These are phyloP conservation scores for Kwoniella mangroviensis DNA, from an alignment of 768 basidiomycete genomes.

Conservation along the genomic window DNA sequence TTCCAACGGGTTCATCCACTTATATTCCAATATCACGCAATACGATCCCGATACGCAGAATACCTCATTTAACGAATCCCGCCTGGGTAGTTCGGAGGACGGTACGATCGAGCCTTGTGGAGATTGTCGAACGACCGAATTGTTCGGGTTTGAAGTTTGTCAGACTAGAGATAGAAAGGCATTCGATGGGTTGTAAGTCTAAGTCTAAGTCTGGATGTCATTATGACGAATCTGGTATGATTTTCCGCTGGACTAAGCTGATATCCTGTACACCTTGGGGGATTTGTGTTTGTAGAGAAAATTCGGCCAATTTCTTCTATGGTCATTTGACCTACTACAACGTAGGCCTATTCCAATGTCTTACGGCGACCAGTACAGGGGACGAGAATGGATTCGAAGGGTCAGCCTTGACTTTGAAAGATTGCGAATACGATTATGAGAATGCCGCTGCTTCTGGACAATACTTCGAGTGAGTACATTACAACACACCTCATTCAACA, in stretches of 20 bases:
- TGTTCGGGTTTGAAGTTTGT: conserved; percentile 36
- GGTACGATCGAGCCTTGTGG: conserved; percentile 30
- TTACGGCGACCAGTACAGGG: conserved; percentile 12
- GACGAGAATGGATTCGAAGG: conserved; percentile 1
- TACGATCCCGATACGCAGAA: conserved; percentile 18
- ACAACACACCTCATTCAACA: background rate
- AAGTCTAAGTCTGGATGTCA: background rate
- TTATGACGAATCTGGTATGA: background rate
- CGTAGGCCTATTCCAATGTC: conserved; percentile 20
- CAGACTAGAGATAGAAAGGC: conserved; percentile 21
- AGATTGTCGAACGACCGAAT: conserved; percentile 31
- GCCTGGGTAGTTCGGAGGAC: conserved; percentile 19
- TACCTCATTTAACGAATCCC: conserved; percentile 24
- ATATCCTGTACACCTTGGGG: background rate
- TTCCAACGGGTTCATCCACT: conserved; percentile 25
- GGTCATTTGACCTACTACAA: conserved; percentile 31
- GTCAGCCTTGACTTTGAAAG: conserved; percentile 10
- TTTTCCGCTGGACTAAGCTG: no score
- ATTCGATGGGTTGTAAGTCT: conserved; percentile 27
- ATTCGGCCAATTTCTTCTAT: conserved; percentile 27
- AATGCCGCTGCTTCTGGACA: conserved; percentile 19
- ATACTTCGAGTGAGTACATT: conserved; percentile 24
- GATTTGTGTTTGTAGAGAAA: conserved; percentile 4
- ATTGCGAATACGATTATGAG: conserved; percentile 31
- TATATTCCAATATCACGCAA: conserved; percentile 31